Conservation (phyloP, 306 rosid genomes). For the Lathyrus sativus region DNA sequence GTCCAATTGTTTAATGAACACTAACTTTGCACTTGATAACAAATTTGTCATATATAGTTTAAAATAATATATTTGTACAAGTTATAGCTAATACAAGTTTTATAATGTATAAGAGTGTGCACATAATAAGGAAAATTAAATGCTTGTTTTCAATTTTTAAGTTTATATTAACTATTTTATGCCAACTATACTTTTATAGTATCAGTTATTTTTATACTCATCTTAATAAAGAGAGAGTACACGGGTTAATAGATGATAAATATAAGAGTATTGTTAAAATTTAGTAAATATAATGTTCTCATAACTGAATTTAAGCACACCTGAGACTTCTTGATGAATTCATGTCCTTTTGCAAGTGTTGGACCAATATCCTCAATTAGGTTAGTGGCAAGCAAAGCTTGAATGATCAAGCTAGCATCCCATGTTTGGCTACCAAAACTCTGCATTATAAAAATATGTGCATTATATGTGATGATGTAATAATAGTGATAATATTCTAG, state of each 20-base stretch:
- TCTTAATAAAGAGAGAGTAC: neutral
- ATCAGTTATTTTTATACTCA: neutral
- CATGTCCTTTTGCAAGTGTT: conserved; percentile 52
- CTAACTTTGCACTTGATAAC: neutral
- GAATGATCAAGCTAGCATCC: conserved; percentile 59
- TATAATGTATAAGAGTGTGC: no score
- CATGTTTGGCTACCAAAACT: conserved; percentile 65
- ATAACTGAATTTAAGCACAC: conserved; percentile 17
- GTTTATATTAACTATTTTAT: no score
- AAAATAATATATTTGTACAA: neutral
- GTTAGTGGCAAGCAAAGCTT: conserved; percentile 58
- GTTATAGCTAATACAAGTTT: no score
- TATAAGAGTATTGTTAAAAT: no score
- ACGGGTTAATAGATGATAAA: neutral
- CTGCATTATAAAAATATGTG: conserved; percentile 20
- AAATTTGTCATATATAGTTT: neutral
- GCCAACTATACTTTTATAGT: neutral
- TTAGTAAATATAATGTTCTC: neutral
- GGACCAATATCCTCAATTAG: conserved; percentile 54
- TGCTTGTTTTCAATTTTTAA: no score
- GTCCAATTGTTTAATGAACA: neutral
- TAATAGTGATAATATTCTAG: neutral
- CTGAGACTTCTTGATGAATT: conserved; percentile 67
- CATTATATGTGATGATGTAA: neutral
- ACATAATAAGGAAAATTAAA: no score